These are phyloP conservation scores for Catharanthus roseus DNA, from an alignment of 257 asterid genomes.

Conservation along the genomic window DNA sequence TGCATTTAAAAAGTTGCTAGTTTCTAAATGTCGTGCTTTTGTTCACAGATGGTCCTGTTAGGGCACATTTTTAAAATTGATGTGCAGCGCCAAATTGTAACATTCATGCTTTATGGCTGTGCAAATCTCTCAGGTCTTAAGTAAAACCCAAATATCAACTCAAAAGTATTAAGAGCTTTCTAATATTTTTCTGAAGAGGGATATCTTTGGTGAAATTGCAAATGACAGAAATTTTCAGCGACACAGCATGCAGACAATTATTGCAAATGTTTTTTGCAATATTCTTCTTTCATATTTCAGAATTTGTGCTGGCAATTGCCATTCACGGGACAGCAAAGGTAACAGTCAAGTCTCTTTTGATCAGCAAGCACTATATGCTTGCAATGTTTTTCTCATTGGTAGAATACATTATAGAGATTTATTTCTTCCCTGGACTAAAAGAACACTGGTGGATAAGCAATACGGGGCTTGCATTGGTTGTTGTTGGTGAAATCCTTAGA, in stretches of 20 bases:
- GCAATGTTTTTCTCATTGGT: conserved; percentile 64
- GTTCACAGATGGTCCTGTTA: not conserved
- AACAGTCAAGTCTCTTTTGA: conserved; percentile 60
- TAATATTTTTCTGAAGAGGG: conserved; percentile 21
- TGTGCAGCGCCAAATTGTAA: conserved; percentile 18
- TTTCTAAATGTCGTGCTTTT: not conserved
- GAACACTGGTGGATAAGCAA: conserved; percentile 67
- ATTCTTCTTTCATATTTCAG: conserved; percentile 67
- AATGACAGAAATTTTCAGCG: conserved; percentile 61
- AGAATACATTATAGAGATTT: conserved; percentile 65
- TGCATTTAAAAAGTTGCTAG: not conserved
- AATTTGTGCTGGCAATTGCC: conserved; percentile 53
- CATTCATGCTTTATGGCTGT: conserved; percentile 31
- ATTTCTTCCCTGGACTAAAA: conserved; percentile 60
- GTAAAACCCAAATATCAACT: conserved; percentile 11
- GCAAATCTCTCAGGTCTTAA: conserved; percentile 46
- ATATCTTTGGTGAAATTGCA: conserved; percentile 22
- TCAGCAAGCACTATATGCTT: conserved; percentile 58
- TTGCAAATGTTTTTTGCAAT: conserved; percentile 59
- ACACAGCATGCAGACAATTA: conserved; percentile 60
- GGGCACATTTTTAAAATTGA: not conserved
- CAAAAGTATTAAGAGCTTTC: not conserved
- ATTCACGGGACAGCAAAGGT: conserved; percentile 65
- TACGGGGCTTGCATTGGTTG: conserved; percentile 59
- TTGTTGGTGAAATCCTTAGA: conserved; percentile 71